These are phyloP conservation scores for Ceratorhiza oryzae-sativae DNA, from an alignment of 1,284 basidiomycete genomes.

Conservation along the genomic window DNA sequence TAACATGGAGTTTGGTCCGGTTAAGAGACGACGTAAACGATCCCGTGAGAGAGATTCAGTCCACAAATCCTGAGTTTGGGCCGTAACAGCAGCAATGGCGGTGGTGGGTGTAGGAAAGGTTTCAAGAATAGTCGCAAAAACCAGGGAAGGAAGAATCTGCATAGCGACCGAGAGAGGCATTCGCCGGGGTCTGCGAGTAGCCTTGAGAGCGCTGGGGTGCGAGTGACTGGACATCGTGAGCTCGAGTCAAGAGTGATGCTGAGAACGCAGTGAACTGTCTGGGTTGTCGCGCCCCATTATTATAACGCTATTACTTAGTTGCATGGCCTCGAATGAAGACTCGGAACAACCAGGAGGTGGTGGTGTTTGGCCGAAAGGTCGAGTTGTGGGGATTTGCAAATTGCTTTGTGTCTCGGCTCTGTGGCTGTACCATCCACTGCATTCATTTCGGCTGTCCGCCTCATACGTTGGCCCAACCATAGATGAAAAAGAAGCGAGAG, in stretches of 20 bases:
- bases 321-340: background rate
- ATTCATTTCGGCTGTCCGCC: background rate
- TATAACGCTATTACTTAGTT: background rate
- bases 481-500: background rate
- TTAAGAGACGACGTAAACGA: no score
- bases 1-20: no score
- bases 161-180: no score
- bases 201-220: background rate
- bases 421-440: background rate
- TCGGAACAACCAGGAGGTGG: background rate
- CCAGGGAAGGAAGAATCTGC: no score
- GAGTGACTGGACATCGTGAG: background rate
- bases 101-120: no score
- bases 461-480: background rate
- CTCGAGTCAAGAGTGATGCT: background rate
- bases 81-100: no score
- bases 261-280: background rate
- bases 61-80: no score
- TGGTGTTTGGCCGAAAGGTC: background rate
- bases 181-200: no score
- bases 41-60: no score
- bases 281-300: background rate
- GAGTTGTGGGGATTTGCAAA: background rate
- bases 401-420: background rate
- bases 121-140: no score